Conservation (phyloP, 140 eudicot species). For the Flaveria floridana region DNA sequence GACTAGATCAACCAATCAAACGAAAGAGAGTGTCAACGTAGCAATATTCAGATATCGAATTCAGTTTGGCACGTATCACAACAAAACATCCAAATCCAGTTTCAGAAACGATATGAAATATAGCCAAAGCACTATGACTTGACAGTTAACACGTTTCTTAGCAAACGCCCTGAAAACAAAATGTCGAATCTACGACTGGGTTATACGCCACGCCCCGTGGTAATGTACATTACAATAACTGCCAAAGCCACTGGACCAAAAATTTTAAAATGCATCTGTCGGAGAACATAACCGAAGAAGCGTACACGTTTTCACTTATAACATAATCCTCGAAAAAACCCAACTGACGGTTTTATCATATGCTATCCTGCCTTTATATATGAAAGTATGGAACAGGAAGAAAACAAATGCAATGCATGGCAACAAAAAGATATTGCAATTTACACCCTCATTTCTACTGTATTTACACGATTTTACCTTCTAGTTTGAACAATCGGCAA, state of each 20-base stretch:
- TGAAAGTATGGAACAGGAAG: constrained; percentile 17
- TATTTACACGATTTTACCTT: constrained; percentile 38
- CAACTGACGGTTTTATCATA: constrained; percentile 23
- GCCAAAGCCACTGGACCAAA: constrained; percentile 12
- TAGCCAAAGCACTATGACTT: not conserved
- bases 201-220: not conserved
- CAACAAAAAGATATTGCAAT: constrained; percentile 33
- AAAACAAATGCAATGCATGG: constrained; percentile 23
- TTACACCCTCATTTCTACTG: constrained; percentile 36
- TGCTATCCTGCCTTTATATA: constrained; percentile 36
- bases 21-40: not conserved
- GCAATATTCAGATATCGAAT: not conserved
- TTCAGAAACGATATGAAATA: not conserved
- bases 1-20: not conserved
- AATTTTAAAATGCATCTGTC: not conserved
- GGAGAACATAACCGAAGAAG: constrained; percentile 20
- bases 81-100: not conserved
- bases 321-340: constrained; percentile 18
- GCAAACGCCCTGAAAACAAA: constrained; percentile 16
- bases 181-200: not conserved
- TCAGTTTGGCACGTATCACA: not conserved
- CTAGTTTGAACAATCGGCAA: constrained; percentile 49
- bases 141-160: not conserved
- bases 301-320: constrained; percentile 9
- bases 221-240: not conserved